phyloP scores from a whole-genome alignment of 73 alveolate species.

The Tetrahymena thermophila region DNA sequence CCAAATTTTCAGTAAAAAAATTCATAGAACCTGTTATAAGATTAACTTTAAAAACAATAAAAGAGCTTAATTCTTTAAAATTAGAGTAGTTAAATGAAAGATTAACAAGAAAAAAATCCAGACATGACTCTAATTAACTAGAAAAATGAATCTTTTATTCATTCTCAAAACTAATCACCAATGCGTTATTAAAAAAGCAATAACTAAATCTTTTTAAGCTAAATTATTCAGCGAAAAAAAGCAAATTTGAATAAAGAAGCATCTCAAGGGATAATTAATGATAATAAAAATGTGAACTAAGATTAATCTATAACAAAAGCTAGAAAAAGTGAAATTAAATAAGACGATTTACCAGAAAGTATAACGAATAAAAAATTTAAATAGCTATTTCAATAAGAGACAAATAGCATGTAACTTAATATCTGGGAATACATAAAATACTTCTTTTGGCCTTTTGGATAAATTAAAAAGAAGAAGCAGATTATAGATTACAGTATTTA shows the following conservation, averaged over 20 bases:
- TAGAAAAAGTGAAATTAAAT: not conserved
- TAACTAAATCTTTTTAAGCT: not conserved
- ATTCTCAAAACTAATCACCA: not conserved
- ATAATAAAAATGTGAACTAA: not conserved
- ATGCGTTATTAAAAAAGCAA: too few species aligned
- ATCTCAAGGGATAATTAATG: not conserved
- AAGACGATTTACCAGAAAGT: not conserved
- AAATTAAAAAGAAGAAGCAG: not conserved
- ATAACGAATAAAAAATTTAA: not conserved
- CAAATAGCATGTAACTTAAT: not conserved
- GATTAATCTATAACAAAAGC: not conserved
- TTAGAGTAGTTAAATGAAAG: too few species aligned
- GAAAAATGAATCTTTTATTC: not conserved
- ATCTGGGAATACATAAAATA: not conserved
- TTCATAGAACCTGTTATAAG: too few species aligned
- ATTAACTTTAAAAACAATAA: too few species aligned
- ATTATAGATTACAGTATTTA: not conserved
- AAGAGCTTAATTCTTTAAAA: not conserved
- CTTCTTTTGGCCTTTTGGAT: not conserved
- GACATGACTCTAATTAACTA: not conserved
- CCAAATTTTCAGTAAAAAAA: not conserved
- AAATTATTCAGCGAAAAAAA: not conserved
- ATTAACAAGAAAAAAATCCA: not conserved
- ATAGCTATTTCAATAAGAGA: not conserved
- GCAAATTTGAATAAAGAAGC: not conserved